A percentile compares a stretch with the other conserved stretches of the same genome.
Evolutionary conservation across 1,139 yeast genomes (phyloP).

Genomic region (Casaregolazyma suthepensis): DNA sequence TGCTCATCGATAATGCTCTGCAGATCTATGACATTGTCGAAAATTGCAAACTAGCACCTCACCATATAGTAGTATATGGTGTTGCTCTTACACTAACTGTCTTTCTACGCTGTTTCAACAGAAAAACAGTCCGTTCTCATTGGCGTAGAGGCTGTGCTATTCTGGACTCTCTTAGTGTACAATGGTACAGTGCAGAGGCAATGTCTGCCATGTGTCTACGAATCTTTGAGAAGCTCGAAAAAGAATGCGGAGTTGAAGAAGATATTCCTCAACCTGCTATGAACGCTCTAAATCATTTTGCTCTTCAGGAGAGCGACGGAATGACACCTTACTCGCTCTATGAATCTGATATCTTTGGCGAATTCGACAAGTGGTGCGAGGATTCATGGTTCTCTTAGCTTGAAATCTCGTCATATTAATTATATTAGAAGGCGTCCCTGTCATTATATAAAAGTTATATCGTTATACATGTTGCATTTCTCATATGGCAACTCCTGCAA

Average conservation of each 20-base stretch:
- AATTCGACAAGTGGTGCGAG: slow-evolving; percentile 19
- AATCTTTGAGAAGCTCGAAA: slow-evolving; percentile 24
- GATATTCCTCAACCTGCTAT: background rate
- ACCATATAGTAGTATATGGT: slow-evolving; percentile 27
- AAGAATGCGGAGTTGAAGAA: slow-evolving; percentile 12
- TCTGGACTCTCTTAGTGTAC: slow-evolving; percentile 19
- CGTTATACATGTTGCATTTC: background rate
- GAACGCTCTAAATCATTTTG: background rate
- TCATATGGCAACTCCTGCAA: slow-evolving; percentile 16
- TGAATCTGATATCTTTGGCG: slow-evolving; percentile 25
- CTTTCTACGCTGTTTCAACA: slow-evolving; percentile 17
- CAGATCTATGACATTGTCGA: slow-evolving; percentile 24
- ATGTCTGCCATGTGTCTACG: slow-evolving; percentile 26
- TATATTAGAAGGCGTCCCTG: background rate
- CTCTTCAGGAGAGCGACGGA: background rate
- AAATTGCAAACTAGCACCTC: slow-evolving; percentile 21
- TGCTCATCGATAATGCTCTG: slow-evolving; percentile 18
- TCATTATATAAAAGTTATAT: background rate
- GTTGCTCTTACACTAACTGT: slow-evolving; percentile 27
- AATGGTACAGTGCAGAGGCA: slow-evolving; percentile 30
- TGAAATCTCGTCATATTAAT: background rate
- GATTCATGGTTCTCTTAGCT: slow-evolving; percentile 20
- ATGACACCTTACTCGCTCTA: background rate
- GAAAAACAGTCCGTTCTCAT: slow-evolving; percentile 9
- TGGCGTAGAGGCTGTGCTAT: slow-evolving; percentile 25